phyloP scores from a whole-genome alignment of 768 basidiomycete genomes.

The Leccinum boreale region DNA sequence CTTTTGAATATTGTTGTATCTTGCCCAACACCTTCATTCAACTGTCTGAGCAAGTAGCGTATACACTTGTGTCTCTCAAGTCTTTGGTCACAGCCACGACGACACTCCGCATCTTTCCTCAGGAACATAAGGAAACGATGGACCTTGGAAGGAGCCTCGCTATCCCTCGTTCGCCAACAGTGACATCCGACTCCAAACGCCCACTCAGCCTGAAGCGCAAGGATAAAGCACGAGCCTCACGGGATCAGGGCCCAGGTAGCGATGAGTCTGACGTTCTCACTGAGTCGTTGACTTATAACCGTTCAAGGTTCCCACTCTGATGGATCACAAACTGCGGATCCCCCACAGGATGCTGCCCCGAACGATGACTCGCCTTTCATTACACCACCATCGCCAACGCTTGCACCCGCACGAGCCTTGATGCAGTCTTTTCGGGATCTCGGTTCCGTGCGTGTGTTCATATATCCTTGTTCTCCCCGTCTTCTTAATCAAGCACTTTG shows the following conservation, averaged over 20 bases:
- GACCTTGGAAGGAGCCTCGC: slow-evolving; percentile 61
- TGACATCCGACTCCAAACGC: slow-evolving; percentile 41
- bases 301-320: slow-evolving; percentile 19
- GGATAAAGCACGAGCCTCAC: slow-evolving; percentile 33
- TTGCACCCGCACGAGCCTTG: slow-evolving; percentile 41
- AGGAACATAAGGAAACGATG: slow-evolving; percentile 52
- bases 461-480: not conserved
- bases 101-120: slow-evolving; percentile 29
- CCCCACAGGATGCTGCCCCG: slow-evolving; percentile 10
- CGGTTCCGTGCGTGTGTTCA: slow-evolving; percentile 56
- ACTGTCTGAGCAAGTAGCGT: slow-evolving; percentile 3
- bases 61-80: slow-evolving; percentile 20
- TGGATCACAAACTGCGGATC: slow-evolving; percentile 5
- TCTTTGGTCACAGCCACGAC: slow-evolving; percentile 22
- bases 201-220: slow-evolving; percentile 56
- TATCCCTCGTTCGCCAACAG: slow-evolving; percentile 29
- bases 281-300: slow-evolving; percentile 4
- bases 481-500: not conserved
- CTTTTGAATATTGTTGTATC: not conserved
- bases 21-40: not conserved
- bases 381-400: slow-evolving; percentile 65
- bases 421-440: slow-evolving; percentile 59
- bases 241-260: slow-evolving; percentile 30
- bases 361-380: slow-evolving; percentile 67
- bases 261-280: slow-evolving; percentile 2